Base-by-base conservation (phyloP, 306 rosid species). In the Mimosa pudica region DNA sequence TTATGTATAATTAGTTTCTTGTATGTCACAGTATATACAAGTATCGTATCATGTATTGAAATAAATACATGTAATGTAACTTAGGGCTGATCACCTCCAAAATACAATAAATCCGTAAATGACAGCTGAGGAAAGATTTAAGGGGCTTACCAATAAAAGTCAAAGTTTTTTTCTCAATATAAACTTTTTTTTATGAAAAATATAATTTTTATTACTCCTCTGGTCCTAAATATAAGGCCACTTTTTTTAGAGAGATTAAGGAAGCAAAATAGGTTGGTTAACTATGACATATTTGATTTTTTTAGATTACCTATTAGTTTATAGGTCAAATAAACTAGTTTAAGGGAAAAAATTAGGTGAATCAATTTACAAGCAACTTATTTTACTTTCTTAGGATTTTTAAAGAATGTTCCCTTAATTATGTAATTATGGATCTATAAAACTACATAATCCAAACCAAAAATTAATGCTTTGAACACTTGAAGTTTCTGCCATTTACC, bases 401-500 rank as follows among this genome's bases (percentile, higher is more conserved):
- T 1, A 0, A 24, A 24, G 55, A 69, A 68, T 42, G 8, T 48
- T 60, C 4, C 24, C 36, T 13, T 4, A 24, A 1, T 60, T 71
- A 49, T 9, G 10, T 69, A 44, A 44, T 24, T 10, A 5, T 10
- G 73, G 45, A 45, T 69, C 47, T 14, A 65, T 33, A 65, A 14
- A 65, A 16, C 12, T 14, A 65, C 18, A 65, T 14, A 32, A 33
- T 36, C 20, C 18, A 65, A 14, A 65, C n/a, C 36, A 69, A 69
- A 45, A 45, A 45, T 20, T 33, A 42, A 42, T 42, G 3, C n/a
- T 68, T 55, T 58, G 20, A 60, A 48, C 38, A 49, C 14, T 48
- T 24, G 42, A 48, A 10, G 33, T 61, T 68, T 44, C 17, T 55
- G 63, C 64, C 52, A 80, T 57, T 76, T 82, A 89, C 95, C 95